Evolutionary conservation across 1,284 basidiomycete species (phyloP).

Genomic region (Ustilago cynodontis): DNA sequence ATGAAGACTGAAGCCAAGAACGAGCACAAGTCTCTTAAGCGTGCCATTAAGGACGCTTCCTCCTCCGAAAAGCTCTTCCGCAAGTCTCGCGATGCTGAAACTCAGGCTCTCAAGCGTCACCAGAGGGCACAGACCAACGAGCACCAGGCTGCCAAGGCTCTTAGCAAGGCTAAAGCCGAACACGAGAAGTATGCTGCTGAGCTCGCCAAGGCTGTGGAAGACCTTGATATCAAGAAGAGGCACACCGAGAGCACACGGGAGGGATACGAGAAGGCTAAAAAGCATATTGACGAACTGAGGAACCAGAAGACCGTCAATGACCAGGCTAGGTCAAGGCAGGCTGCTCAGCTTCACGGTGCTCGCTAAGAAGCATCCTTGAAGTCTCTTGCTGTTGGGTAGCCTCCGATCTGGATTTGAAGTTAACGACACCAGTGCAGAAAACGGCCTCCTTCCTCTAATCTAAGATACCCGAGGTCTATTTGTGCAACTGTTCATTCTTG

Average conservation of each 20-base stretch:
- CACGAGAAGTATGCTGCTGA: slow-evolving; percentile 59
- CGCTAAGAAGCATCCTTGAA: not conserved
- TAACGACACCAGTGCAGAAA: not conserved
- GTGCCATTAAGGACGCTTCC: slow-evolving; percentile 60
- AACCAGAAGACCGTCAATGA: slow-evolving; percentile 58
- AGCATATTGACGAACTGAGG: slow-evolving; percentile 54
- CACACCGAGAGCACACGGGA: slow-evolving; percentile 54
- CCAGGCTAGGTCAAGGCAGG: slow-evolving; percentile 49
- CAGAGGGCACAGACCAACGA: slow-evolving; percentile 58
- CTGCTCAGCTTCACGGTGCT: slow-evolving; percentile 46
- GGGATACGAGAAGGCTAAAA: slow-evolving; percentile 56
- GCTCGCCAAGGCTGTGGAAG: slow-evolving; percentile 57
- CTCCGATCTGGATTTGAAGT: too few relatives aligned
- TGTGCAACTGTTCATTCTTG: not conserved
- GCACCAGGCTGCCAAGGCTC: slow-evolving; percentile 61
- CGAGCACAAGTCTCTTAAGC: slow-evolving; percentile 60
- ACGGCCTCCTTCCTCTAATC: not conserved
- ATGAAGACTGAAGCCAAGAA: slow-evolving; percentile 63
- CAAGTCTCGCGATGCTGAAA: slow-evolving; percentile 60
- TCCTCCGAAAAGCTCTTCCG: slow-evolving; percentile 59
- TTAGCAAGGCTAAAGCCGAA: slow-evolving; percentile 56
- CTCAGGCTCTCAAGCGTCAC: slow-evolving; percentile 60
- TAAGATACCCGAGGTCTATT: slow-evolving; percentile 33
- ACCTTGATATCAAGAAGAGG: slow-evolving; percentile 65
- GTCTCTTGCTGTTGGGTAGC: too few relatives aligned